Base-by-base conservation (phyloP, 2,329 filamentous ascomycete genomes). In the Aspergillus sp. region DNA sequence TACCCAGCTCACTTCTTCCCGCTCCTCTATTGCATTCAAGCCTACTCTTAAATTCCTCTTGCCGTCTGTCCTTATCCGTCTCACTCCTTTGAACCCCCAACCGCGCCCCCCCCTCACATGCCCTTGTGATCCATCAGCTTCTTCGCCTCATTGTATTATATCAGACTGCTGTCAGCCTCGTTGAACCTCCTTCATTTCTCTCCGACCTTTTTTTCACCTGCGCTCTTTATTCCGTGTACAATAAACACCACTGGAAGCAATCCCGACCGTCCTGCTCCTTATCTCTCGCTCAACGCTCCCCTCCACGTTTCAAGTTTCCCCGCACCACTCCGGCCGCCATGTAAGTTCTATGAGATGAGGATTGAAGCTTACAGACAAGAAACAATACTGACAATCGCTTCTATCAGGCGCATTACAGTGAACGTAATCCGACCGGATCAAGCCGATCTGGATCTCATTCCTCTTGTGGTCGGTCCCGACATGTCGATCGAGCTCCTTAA, bases 401-500 rank as follows among this genome's bases (percentile, higher is more conserved):
- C 15, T 22, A 28, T 52, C 34, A 97, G 92, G 93, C 91, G 89
- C 78, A 90, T 96, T 80, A 95, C 92, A 56, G 87, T 97, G 78
- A 92, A 87, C 77, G 91, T 96, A 75, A 90, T 90, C 74, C 90
- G 90, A 67, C 87, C 89, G 66, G 87, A 91, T 74, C 83, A 87
- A 67, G 79, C 81, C 68, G 89, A 92, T 75, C 86, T 89, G 66
- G 91, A 92, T 72, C 85, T 96, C 73, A 83, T 97, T 70, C 89
- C 88, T 60, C 86, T 96, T 68, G 92, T 97, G 71, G 88, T 97
- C 68, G 90, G 90, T 64, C 84, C 88, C 47, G 91, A 92, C 71
- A 92, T 95, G 83, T 92, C 91, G 52, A 80, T 98, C 69, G 89
- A 89, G 71, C 89, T 92, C 57, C 86, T 99, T 68, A 96, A 96